phyloP scores from a whole-genome alignment of 2,329 filamentous ascomycete genomes.

The Cladobotryum mycophilum region DNA sequence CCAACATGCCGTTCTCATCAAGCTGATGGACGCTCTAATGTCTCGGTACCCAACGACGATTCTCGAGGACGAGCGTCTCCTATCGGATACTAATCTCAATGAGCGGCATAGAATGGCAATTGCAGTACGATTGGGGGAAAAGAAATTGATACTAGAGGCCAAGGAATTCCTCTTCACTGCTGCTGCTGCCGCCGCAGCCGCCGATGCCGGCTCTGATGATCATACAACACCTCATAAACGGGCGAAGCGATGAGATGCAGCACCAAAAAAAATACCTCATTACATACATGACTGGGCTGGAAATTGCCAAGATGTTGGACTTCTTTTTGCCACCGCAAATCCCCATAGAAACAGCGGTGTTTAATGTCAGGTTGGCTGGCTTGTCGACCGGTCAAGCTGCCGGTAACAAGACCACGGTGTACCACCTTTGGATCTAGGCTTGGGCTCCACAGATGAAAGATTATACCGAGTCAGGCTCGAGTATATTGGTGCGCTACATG shows the following conservation, averaged over 20 bases:
- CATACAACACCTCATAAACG: slow-evolving; percentile 21
- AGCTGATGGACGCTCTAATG: slow-evolving; percentile 32
- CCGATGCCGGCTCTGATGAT: slow-evolving; percentile 17
- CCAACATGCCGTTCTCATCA: slow-evolving; percentile 33
- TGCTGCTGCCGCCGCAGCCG: not conserved
- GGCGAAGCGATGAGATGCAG: slow-evolving; percentile 16
- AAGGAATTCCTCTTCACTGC: slow-evolving; percentile 25
- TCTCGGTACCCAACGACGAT: slow-evolving; percentile 37
- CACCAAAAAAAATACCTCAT: not conserved
- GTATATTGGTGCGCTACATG: too few species aligned
- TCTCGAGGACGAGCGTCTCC: slow-evolving; percentile 34
- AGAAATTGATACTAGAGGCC: slow-evolving; percentile 55
- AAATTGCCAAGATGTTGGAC: not conserved
- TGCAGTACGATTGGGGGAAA: slow-evolving; percentile 65
- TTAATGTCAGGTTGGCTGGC: too few species aligned
- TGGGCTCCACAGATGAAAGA: too few species aligned
- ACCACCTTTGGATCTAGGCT: too few species aligned
- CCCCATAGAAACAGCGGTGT: too few species aligned
- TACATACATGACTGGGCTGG: not conserved
- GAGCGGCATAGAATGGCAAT: slow-evolving; percentile 53
- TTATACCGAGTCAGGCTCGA: too few species aligned
- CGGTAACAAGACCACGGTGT: too few species aligned
- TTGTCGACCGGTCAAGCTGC: too few species aligned
- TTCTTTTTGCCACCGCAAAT: too few species aligned
- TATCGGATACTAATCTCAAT: slow-evolving; percentile 23